These are phyloP conservation scores for Rhodosorus marinus DNA, from an alignment of 23 red algal species.

Conservation along the genomic window DNA sequence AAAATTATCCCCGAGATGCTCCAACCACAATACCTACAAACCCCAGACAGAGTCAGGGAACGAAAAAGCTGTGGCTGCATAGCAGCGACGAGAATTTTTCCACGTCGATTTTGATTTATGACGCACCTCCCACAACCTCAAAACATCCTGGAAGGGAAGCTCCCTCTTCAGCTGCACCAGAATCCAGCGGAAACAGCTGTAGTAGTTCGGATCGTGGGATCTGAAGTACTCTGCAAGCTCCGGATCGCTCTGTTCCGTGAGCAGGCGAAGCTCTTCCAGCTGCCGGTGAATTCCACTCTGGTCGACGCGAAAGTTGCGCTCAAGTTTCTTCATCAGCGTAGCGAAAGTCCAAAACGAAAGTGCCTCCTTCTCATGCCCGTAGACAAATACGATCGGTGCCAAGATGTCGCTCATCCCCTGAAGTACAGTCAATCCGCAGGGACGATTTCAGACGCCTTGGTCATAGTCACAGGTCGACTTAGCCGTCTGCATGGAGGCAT, in stretches of 20 bases:
- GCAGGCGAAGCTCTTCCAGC: constrained; percentile 21
- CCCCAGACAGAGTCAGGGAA: too few species aligned
- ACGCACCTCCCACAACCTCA: constrained; percentile 76
- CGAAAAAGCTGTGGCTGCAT: too few species aligned
- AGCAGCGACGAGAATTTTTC: too few species aligned
- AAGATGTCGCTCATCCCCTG: constrained; percentile 90
- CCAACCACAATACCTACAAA: too few species aligned
- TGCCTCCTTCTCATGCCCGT: constrained; percentile 50
- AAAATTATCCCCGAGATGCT: too few species aligned
- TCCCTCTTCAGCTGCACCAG: constrained; percentile 89
- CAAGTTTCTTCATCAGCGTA: constrained; percentile 58
- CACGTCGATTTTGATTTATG: too few species aligned
- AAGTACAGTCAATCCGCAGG: too few species aligned
- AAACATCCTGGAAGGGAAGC: constrained; percentile 26
- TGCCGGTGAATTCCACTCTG: constrained; percentile 63
- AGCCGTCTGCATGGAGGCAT: too few species aligned
- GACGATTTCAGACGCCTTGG: too few species aligned
- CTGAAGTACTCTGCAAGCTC: constrained; percentile 33
- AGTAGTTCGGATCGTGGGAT: constrained; percentile 39
- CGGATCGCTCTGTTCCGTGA: constrained; percentile 30
- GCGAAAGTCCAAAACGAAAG: constrained; percentile 86
- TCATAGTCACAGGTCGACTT: too few species aligned
- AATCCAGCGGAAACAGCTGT: constrained; percentile 82
- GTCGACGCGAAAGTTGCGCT: constrained; percentile 71
- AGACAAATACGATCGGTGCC: constrained; percentile 52